Evolutionary conservation across 2,329 filamentous ascomycete genomes (phyloP).

Genomic region (Paecilomyces niveus): DNA sequence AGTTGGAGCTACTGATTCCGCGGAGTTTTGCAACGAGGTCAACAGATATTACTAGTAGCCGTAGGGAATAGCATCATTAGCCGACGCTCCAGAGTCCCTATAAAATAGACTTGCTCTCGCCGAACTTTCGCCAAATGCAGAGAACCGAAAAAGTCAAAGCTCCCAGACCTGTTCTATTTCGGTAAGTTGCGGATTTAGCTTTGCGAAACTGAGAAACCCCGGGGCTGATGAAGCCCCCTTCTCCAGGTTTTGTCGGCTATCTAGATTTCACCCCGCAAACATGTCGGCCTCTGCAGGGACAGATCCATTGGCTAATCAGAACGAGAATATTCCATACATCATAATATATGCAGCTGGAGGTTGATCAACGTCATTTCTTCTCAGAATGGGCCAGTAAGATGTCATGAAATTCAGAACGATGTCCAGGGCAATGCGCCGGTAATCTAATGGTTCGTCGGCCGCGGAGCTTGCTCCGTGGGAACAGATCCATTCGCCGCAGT

Average conservation of each 20-base stretch:
- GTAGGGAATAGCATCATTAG: not conserved
- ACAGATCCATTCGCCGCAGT: not conserved
- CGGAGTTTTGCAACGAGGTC: not conserved
- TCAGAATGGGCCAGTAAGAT: not conserved
- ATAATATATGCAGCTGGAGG: no score
- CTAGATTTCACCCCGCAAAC: not conserved
- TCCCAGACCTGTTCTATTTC: not conserved
- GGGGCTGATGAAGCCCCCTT: not conserved
- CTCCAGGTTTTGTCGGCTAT: not conserved
- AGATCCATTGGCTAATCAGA: not conserved
- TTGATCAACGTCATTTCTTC: no score
- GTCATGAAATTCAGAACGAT: not conserved
- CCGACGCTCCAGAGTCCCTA: not conserved
- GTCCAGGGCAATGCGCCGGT: not conserved
- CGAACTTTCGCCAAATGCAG: not conserved
- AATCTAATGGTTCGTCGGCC: not conserved
- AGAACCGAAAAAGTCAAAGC: not conserved
- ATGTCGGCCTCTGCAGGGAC: not conserved
- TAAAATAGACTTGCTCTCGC: not conserved
- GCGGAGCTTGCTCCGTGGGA: not conserved
- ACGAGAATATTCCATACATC: not conserved
- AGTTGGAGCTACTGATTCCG: no score
- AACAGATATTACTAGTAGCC: not conserved
- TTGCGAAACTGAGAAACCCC: not conserved
- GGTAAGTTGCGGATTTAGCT: not conserved